A percentile compares a stretch with the other conserved stretches of the same genome.
These are phyloP conservation scores for Aspergillus taichungensis DNA, from an alignment of 495 filamentous ascomycete genomes.

Conservation along the genomic window DNA sequence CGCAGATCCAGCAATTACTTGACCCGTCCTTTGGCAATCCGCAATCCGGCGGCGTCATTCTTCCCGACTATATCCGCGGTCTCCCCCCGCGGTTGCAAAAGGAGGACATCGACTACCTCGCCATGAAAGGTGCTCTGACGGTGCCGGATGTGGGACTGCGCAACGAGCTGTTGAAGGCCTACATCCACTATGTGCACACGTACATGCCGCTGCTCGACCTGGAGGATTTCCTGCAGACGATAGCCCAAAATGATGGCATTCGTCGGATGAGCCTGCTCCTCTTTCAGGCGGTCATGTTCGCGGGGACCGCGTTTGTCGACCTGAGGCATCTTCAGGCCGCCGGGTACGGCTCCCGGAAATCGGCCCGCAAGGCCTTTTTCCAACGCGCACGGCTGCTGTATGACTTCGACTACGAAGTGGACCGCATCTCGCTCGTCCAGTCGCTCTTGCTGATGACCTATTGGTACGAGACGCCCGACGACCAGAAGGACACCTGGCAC, in stretches of 20 bases:
- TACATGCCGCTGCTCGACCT: constrained; percentile 84
- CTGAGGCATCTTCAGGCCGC: constrained; percentile 57
- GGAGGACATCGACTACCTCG: constrained; percentile 69
- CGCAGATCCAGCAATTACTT: constrained; percentile 34
- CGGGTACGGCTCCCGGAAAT: constrained; percentile 61
- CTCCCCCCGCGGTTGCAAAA: constrained; percentile 57
- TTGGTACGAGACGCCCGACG: constrained; percentile 85
- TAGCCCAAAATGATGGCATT: constrained; percentile 55
- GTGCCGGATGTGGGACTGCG: constrained; percentile 59
- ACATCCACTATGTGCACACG: constrained; percentile 77
- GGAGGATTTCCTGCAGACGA: constrained; percentile 58
- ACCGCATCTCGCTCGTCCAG: constrained; percentile 76
- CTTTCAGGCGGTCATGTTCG: constrained; percentile 79
- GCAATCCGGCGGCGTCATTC: constrained; percentile 21
- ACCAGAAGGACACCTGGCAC: constrained; percentile 86
- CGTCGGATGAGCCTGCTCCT: constrained; percentile 68
- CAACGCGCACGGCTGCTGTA: constrained; percentile 68
- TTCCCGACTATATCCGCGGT: constrained; percentile 67
- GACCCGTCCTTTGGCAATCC: constrained; percentile 27
- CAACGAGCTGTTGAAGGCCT: constrained; percentile 64
- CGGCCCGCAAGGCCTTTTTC: constrained; percentile 72
- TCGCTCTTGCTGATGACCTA: constrained; percentile 78
- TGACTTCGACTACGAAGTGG: constrained; percentile 79
- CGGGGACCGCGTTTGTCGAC: constrained; percentile 68
- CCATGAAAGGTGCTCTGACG: constrained; percentile 63